These are phyloP conservation scores for Carex pumila DNA, from an alignment of 176 grass and related monocot genomes.

Conservation along the genomic window DNA sequence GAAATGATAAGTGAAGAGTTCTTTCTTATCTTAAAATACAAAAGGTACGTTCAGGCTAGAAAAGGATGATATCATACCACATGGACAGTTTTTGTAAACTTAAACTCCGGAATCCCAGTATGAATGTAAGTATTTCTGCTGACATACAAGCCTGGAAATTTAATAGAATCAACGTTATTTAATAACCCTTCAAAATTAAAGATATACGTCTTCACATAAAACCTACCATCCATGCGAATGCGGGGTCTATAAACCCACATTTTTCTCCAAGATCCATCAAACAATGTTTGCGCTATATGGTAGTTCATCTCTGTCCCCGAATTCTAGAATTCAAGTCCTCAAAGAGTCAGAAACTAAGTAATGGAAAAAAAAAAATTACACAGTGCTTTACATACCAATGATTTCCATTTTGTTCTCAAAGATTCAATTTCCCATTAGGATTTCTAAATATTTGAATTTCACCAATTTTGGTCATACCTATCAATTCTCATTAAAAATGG, in stretches of 20 bases:
- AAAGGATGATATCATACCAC: conserved; percentile 54
- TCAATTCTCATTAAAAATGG: neutral
- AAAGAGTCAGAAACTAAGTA: neutral
- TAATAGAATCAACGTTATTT: conserved; percentile 16
- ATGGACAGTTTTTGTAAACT: conserved; percentile 92
- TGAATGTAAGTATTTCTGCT: conserved; percentile 98
- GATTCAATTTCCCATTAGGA: neutral
- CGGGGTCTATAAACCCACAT: conserved; percentile 91
- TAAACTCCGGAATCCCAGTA: conserved; percentile 85
- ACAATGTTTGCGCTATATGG: conserved; percentile 47
- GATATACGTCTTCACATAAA: conserved; percentile 11
- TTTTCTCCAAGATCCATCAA: conserved; percentile 94
- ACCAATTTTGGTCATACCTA: neutral
- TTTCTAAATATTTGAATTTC: neutral
- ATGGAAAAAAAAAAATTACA: neutral
- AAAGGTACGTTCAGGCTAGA: neutral
- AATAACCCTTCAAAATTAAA: neutral
- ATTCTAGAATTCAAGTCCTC: conserved; percentile 32
- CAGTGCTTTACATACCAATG: neutral
- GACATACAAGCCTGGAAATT: conserved; percentile 83
- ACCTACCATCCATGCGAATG: conserved; percentile 70
- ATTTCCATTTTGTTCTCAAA: neutral
- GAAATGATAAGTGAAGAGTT: neutral
- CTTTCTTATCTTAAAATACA: neutral
- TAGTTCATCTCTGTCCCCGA: conserved; percentile 68